phyloP scores from a whole-genome alignment of 495 filamentous ascomycete species.

The Penicillium waksmanii region DNA sequence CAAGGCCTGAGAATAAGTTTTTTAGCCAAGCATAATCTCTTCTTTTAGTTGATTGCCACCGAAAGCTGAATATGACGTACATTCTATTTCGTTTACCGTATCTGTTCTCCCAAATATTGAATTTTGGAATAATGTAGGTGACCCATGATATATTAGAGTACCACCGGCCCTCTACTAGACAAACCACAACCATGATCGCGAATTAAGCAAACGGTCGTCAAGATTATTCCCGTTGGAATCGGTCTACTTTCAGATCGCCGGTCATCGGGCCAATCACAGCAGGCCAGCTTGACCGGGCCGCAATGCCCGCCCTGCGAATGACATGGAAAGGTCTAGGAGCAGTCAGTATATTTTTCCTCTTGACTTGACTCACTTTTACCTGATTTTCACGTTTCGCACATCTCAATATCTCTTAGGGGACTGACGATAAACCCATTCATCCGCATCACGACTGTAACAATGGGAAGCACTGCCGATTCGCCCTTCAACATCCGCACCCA shows the following conservation, averaged over 20 bases:
- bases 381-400: background rate
- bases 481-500: conserved; percentile 23
- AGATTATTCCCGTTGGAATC: background rate
- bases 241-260: background rate
- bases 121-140: background rate
- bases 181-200: too few relatives aligned
- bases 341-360: background rate
- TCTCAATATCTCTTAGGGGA: background rate
- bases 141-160: too few relatives aligned
- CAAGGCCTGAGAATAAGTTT: conserved; percentile 54
- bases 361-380: background rate
- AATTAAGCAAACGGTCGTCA: too few relatives aligned
- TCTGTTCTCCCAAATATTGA: too few relatives aligned
- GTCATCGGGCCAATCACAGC: background rate
- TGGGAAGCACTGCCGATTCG: conserved; percentile 10
- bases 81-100: background rate
- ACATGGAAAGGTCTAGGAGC: background rate
- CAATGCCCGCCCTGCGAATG: background rate
- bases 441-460: background rate
- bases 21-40: conserved; percentile 29
- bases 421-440: background rate
- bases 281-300: background rate
- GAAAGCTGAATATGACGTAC: background rate
- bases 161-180: too few relatives aligned
- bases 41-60: background rate